Conservation (phyloP, 2,329 filamentous ascomycete species). For the Aureobasidium sp. region DNA sequence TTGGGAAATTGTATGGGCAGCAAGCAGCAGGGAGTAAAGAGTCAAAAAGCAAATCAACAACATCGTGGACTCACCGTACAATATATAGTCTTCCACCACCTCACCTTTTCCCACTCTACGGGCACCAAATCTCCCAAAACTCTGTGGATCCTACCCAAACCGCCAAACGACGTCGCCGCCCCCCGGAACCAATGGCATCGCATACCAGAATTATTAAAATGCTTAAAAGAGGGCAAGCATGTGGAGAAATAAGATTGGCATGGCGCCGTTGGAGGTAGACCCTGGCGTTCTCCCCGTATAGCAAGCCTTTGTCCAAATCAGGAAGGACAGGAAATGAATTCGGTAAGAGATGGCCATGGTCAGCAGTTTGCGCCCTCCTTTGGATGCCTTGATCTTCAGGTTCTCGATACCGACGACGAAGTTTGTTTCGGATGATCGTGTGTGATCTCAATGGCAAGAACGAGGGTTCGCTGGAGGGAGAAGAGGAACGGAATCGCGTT, state of each 20-base stretch:
- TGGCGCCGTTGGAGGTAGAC: neutral
- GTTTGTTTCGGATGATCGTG: neutral
- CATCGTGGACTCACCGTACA: neutral
- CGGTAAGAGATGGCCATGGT: neutral
- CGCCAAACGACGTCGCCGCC: neutral
- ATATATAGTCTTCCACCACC: neutral
- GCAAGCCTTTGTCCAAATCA: neutral
- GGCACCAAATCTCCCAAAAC: neutral
- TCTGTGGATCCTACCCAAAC: neutral
- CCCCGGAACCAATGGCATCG: neutral
- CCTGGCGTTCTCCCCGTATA: neutral
- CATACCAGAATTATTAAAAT: neutral
- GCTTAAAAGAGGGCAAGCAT: neutral
- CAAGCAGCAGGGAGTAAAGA: neutral
- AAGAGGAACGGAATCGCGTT: neutral
- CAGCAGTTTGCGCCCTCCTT: neutral
- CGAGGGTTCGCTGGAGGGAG: neutral
- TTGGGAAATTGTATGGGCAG: neutral
- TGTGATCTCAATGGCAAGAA: neutral
- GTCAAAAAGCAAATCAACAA: neutral
- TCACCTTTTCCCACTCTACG: neutral
- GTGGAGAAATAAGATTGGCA: neutral
- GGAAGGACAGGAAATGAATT: conserved; percentile 3
- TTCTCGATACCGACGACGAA: neutral
- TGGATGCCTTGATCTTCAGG: neutral